Conservation (phyloP, 306 rosid species). For the Vachellia collinsii region DNA sequence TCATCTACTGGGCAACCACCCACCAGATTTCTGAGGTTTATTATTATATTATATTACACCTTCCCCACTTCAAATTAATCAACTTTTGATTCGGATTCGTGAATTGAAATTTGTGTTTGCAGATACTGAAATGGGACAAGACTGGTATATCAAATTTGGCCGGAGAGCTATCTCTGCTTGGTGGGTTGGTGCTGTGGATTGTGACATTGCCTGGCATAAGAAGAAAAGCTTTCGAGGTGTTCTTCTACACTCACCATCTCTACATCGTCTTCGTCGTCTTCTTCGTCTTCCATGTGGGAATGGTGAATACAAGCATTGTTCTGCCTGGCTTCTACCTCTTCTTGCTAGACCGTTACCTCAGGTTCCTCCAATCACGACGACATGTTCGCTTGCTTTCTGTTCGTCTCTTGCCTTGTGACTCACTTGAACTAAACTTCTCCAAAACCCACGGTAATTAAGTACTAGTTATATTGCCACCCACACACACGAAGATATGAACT, state of each 20-base stretch:
- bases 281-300: slow-evolving; percentile 77
- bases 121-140: slow-evolving; percentile 68
- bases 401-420: slow-evolving; percentile 62
- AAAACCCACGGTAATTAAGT: slow-evolving; percentile 52
- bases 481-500: no score
- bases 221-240: slow-evolving; percentile 66
- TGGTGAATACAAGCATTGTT: slow-evolving; percentile 51
- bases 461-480: no score
- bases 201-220: slow-evolving; percentile 64
- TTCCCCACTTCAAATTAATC: not conserved
- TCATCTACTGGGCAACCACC: slow-evolving; percentile 54
- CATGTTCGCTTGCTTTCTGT: slow-evolving; percentile 53
- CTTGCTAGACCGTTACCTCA: slow-evolving; percentile 67
- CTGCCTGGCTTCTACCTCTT: slow-evolving; percentile 88
- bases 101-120: slow-evolving; percentile 13
- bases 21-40: slow-evolving; percentile 51
- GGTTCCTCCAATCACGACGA: slow-evolving; percentile 63
- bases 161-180: slow-evolving; percentile 67
- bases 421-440: slow-evolving; percentile 79
- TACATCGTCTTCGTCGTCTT: slow-evolving; percentile 66
- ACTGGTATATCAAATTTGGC: slow-evolving; percentile 58
- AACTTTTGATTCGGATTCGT: not conserved
- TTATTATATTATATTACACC: not conserved
- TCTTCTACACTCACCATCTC: slow-evolving; percentile 74
- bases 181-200: slow-evolving; percentile 66